Percentiles rank a stretch among this genome's conserved stretches.
Conservation (phyloP, 2,329 filamentous ascomycete species). For the Fusarium equiseti region DNA sequence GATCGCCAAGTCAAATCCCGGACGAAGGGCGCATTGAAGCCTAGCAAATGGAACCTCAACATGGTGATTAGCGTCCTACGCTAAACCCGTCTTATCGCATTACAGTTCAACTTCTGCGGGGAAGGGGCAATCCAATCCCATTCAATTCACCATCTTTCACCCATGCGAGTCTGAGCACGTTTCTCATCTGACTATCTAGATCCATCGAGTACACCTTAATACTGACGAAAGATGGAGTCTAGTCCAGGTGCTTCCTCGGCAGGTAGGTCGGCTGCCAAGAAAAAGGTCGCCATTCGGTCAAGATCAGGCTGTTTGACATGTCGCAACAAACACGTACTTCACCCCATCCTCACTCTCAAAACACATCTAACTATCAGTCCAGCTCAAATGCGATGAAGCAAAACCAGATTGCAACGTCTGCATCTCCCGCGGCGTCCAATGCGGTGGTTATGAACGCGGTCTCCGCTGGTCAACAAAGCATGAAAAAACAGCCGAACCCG, state of each 20-base stretch:
- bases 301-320: constrained; percentile 37
- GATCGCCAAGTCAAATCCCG: background rate
- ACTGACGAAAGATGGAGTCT: background rate
- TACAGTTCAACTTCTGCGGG: constrained; percentile 30
- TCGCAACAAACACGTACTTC: constrained; percentile 33
- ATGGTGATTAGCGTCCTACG: background rate
- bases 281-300: constrained; percentile 24
- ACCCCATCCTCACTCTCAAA: background rate
- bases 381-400: constrained; percentile 48
- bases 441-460: constrained; percentile 40
- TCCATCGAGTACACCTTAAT: background rate
- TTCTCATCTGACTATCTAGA: background rate
- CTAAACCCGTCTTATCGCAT: constrained; percentile 25
- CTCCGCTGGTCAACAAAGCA: constrained; percentile 44
- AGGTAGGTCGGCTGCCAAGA: constrained; percentile 1
- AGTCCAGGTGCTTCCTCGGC: background rate
- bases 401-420: constrained; percentile 42
- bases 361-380: background rate
- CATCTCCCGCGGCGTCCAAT: constrained; percentile 37
- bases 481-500: constrained; percentile 26
- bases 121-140: constrained; percentile 10
- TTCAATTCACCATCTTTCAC: constrained; percentile 10
- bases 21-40: background rate
- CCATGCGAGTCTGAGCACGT: constrained; percentile 12
- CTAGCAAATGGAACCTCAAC: background rate